Evolutionary conservation across 106 monocot genomes (phyloP), one percentile per base, ranked within the genome.

Genomic region (Dioscorea alata): DNA sequence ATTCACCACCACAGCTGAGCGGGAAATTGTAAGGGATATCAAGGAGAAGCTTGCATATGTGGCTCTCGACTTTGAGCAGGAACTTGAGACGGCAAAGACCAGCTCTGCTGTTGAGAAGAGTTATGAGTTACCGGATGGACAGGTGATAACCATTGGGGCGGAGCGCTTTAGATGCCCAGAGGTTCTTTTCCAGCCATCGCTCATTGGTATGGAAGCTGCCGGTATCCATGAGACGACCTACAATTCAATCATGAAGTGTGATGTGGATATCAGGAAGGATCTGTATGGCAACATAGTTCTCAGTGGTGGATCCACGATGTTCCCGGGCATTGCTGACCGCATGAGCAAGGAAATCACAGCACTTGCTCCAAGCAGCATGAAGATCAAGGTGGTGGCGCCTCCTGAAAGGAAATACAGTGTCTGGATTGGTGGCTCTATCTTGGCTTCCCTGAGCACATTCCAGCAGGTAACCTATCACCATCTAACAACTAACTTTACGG

Each of bases 341-440:
- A 54, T 54, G 54, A 54, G 54, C 54, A 54, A 54, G 54, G 54
- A 54, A 19, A 54, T 54, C 54, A 54, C 54, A 14, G 54, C 54
- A 18, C 54, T 54, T 54, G 54, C 54, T 14, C 54, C 54, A 54
- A 54, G 54, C 54, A 54, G 54, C 13, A 54, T 54, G 54, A 54
- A 54, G 54, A 54, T 54, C 18, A 54, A 54, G 54, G 54, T 54
- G 54, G 54, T 54, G 54, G 54, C 54, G 2, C 54, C 54, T 18
- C 54, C 54, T 0, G 54, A 54, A 19, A 54, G 54, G 19, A 54
- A 54, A 19, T 54, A 54, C 19, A 54, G 54, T 54, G 54, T 54
- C 54, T 54, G 54, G 54, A 54, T 54, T 15, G 54, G 54, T 18
- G 54, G 54, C 6, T 54, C 54, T 4, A 54, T 54, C 13, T 54